Base-by-base conservation (phyloP, 495 filamentous ascomycete genomes). In the Daldinia decipiens region DNA sequence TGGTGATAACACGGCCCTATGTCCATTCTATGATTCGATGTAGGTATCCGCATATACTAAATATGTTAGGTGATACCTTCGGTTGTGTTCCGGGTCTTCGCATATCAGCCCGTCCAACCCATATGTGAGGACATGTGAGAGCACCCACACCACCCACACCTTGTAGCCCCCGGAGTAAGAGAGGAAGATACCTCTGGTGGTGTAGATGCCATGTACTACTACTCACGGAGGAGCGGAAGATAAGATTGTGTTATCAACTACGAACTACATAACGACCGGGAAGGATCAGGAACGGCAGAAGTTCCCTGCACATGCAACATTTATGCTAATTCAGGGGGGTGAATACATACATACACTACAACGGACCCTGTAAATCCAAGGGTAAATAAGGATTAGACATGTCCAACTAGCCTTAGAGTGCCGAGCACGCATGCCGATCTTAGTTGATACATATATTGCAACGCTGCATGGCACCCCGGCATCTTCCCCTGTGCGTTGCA, bases 311-410 rank as follows among this genome's bases (percentile, higher is more conserved):
- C 61, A 56, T 54, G 69, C 29, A 51, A 57, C 15, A 73, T 73
- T 73, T 73, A 73, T 73, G 24, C 70, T 73, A 73, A 73, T 69
- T 66, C 57, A 38, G 56, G 70, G 70, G 70, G 70, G 60, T 72
- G 65, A 64, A 68, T 73, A 45, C n/a, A n/a, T n/a, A n/a, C n/a
- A n/a, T n/a, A n/a, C n/a, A n/a, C n/a, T n/a, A n/a, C 65, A 62
- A 73, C 65, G 62, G 65, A 62, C 70, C 70, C 70, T 69, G 65
- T 9, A 62, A 62, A 59, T 65, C 59, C 19, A 34, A 65, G 17
- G 63, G 58, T 62, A 15, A 51, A 60, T 45, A 62, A 53, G 56
- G 62, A 67, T 63, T 51, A 39, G 45, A 39, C 31, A 43, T 62
- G 47, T 55, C 55, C 59, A 53, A 62, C 59, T 50, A 29, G 43